A percentile compares a stretch with the other conserved stretches of the same genome.
These are phyloP conservation scores for Sclerotinia spermophila DNA, from an alignment of 2,329 filamentous ascomycete genomes.

Conservation along the genomic window DNA sequence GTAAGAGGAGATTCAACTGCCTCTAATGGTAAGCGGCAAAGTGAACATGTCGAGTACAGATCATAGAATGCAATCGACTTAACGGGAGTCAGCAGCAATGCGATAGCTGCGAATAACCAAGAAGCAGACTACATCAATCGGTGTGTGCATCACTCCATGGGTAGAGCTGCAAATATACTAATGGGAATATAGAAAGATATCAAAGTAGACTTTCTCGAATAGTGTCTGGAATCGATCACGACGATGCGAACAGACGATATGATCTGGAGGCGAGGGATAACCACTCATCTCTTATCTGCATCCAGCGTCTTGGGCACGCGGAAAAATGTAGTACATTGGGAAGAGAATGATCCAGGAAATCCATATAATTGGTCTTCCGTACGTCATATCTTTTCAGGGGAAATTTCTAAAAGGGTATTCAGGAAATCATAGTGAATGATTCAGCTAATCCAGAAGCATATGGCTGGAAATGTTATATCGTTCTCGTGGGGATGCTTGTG, in stretches of 20 bases:
- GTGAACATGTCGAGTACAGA: background rate
- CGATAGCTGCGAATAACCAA: background rate
- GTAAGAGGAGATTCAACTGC: background rate
- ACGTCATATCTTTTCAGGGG: slow-evolving; percentile 4
- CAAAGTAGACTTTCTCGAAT: slow-evolving; percentile 25
- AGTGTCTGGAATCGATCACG: slow-evolving; percentile 38
- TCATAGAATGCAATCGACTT: background rate
- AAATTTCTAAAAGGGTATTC: background rate
- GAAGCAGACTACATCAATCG: background rate
- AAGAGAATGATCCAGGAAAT: slow-evolving; percentile 33
- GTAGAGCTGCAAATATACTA: background rate
- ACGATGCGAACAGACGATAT: slow-evolving; percentile 43
- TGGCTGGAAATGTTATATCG: slow-evolving; percentile 52
- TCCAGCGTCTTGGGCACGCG: slow-evolving; percentile 22
- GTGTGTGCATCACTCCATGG: background rate
- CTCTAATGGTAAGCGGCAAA: background rate
- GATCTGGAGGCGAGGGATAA: slow-evolving; percentile 44
- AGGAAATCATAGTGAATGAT: background rate
- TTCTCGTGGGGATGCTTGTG: slow-evolving; percentile 53
- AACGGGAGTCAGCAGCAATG: background rate
- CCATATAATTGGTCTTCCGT: slow-evolving; percentile 36
- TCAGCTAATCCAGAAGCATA: slow-evolving; percentile 32
- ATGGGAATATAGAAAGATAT: slow-evolving; percentile 1
- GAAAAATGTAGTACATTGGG: slow-evolving; percentile 33
- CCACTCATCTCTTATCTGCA: slow-evolving; percentile 24